Evolutionary conservation across 2,329 filamentous ascomycete genomes (phyloP), one percentile per base, ranked within the genome.

Genomic region (Paecilomyces dactylethromorphus): DNA sequence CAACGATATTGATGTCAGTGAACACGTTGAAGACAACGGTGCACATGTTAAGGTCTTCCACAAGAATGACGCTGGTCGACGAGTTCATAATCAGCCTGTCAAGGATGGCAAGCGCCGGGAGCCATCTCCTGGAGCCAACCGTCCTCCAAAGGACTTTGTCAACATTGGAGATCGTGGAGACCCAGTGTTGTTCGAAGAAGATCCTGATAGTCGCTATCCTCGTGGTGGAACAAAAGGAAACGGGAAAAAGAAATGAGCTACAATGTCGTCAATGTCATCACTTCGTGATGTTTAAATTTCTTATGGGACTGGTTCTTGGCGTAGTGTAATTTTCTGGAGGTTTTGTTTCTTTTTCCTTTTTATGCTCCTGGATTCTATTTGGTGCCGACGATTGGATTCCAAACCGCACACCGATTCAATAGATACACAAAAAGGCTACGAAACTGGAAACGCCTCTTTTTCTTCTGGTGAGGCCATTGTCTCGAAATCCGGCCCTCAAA

Each of bases 81-180:
- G 73, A 45, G 68, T 78, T 54, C 76, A 79, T 58, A 79, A 79
- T n/a, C 66, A 67, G 55, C 64, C 73, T 61, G 68, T 68, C 55
- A 71, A 75, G 60, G 64, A 33, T 3, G 68, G 66, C 7, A 66
- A 65, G 22, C 65, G 63, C 3, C 66, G 63, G 26, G 90, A 96
- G 76, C 74, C 80, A 0, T 82, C 82, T 0, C 92, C 92, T 0
- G 84, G 85, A 26, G 83, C 85, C 32, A 79, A 87, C 61, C 82
- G 91, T 58, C 82, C 85, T 32, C 82, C 90, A 0, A 79, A 83
- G 4, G 91, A 94, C 67, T 97, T 97, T 66, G 87, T 91, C 73
- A 84, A 87, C 62, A 83, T 95, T 79, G 93, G 93, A 45, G 91
- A 91, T 15, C 90, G 89, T 67, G 93, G 92, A 4, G 93, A 97